Evolutionary conservation across 225 moss, liverwort and hornwort species (phyloP), one percentile per base, ranked within the genome.

Genomic region (Polytrichum commune): DNA sequence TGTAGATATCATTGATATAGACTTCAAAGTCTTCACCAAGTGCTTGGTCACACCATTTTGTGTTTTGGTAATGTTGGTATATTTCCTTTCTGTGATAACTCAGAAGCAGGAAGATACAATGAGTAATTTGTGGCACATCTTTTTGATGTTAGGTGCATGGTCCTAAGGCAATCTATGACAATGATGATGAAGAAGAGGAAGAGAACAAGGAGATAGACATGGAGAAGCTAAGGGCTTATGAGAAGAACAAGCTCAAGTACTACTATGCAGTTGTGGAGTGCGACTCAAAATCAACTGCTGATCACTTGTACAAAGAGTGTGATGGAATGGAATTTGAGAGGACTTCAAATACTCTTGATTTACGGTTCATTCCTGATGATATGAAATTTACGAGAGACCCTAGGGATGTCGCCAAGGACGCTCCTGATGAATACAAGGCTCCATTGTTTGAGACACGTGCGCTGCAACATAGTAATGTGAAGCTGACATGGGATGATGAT

Each of bases 401-500:
- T 33, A 83, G 91, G 61, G 98, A 98, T 82, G 71, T 81, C 65
- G 95, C 93, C 1, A 79, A 77, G 68, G 90, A 98, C 19, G 83
- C 91, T 53, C 84, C 83, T 29, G 75, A 61, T 61, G 87, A 87
- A 24, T 98, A 90, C 61, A 95, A 89, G 80, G 90, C 95, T 53
- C 82, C 92, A 69, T 93, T 93, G 72, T 98, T 95, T 69, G 87
- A 95, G 78, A 98, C 98, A 19, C 83, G 90, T 63, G 98, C 98
- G 23, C 80, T 95, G 3, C 98, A 98, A 82, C 98, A 98, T 62
- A 95, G 95, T 71, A 91, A 82, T 60, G 93, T 95, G 73, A 98
- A 93, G 67, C 87, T 91, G 62, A 98, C 98, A 3, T 98, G 98
- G 98, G 98, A 98, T 71, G 95, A 98, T 64, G 98, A 98, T 73